These are phyloP conservation scores for Melaleuca quinquenervia DNA, from an alignment of 345 rosid species.

Conservation along the genomic window DNA sequence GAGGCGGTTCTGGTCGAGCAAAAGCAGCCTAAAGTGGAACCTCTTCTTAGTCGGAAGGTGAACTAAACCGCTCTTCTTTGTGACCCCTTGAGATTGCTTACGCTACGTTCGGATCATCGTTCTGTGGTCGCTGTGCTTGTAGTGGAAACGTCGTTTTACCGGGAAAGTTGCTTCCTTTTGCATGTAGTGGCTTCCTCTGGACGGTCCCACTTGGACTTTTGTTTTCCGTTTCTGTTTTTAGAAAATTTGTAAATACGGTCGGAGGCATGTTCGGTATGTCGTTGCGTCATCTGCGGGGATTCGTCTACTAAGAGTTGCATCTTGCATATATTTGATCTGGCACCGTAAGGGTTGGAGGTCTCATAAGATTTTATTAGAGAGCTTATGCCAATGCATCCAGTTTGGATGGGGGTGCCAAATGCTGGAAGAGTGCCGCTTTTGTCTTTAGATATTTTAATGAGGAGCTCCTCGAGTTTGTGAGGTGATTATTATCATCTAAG, in stretches of 20 bases:
- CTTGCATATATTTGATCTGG: not conserved
- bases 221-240: not conserved
- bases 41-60: not conserved
- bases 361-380: not conserved
- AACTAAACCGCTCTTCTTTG: not conserved
- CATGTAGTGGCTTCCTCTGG: not conserved
- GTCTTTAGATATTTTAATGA: not conserved
- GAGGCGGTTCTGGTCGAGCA: slow-evolving; percentile 11
- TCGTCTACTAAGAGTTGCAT: not conserved
- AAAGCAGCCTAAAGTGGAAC: slow-evolving; percentile 9
- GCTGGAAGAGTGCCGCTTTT: not conserved
- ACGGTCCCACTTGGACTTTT: not conserved
- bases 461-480: not conserved
- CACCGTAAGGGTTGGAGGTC: not conserved
- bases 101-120: not conserved
- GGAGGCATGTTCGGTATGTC: not conserved
- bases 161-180: not conserved
- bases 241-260: not conserved
- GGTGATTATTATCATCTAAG: not conserved
- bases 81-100: not conserved
- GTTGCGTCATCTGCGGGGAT: not conserved
- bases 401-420: not conserved
- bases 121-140: not conserved
- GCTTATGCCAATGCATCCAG: not conserved
- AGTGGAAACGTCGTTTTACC: not conserved